Conservation (phyloP, 306 rosid genomes). For the Rosa chinensis region DNA sequence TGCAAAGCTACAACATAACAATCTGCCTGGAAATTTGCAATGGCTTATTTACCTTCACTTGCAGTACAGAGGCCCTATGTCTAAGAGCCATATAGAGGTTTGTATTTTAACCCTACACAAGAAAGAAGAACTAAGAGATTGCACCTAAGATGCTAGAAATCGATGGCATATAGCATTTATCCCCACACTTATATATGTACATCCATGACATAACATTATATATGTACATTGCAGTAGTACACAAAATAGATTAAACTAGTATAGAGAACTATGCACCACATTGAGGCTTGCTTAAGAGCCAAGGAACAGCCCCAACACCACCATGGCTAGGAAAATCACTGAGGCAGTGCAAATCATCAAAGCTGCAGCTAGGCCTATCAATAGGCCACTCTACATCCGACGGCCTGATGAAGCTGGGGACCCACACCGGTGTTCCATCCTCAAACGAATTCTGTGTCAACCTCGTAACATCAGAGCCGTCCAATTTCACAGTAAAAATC, state of each 20-base stretch:
- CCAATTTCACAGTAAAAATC: constrained; percentile 59
- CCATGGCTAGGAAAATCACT: constrained; percentile 30
- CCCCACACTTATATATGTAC: too few species aligned
- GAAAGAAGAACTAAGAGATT: too few species aligned
- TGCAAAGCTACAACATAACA: too few species aligned
- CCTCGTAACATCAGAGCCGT: constrained; percentile 65
- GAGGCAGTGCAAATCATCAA: constrained; percentile 80
- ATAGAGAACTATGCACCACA: constrained; percentile 31
- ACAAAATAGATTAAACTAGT: neutral
- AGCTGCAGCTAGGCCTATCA: constrained; percentile 49
- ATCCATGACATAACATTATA: too few species aligned
- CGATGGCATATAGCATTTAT: too few species aligned
- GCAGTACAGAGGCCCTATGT: too few species aligned
- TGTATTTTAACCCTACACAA: too few species aligned
- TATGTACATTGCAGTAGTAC: too few species aligned
- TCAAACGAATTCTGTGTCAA: constrained; percentile 76
- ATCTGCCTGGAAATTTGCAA: neutral
- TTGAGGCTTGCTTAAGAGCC: constrained; percentile 18
- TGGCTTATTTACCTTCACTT: neutral
- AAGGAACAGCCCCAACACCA: neutral
- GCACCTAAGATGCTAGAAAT: too few species aligned
- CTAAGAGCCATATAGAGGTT: too few species aligned
- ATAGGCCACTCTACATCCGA: constrained; percentile 40
- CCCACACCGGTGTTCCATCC: constrained; percentile 87
- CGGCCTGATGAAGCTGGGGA: constrained; percentile 45